phyloP scores from a whole-genome alignment of 1,139 yeast genomes.

The Pneumocystis wakefieldiae region DNA sequence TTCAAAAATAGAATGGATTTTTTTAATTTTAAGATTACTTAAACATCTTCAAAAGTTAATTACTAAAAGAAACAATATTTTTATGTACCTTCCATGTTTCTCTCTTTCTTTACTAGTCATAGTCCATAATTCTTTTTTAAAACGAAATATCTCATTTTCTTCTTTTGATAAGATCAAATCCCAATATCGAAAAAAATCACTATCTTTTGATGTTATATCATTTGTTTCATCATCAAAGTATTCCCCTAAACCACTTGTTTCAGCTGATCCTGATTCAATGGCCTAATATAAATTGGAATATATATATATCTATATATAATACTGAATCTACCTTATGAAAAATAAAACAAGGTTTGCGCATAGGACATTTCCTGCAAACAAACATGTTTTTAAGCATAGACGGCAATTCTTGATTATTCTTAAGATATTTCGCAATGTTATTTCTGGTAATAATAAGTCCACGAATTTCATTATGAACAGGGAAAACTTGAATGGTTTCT shows the following conservation, averaged over 20 bases:
- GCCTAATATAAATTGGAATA: constrained; percentile 6
- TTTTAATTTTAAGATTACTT: background rate
- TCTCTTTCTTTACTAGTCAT: constrained; percentile 49
- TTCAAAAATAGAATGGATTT: background rate
- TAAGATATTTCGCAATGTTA: constrained; percentile 44
- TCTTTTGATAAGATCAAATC: constrained; percentile 59
- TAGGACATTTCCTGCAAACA: constrained; percentile 55
- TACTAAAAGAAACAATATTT: constrained; percentile 1
- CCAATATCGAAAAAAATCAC: constrained; percentile 55
- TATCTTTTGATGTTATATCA: constrained; percentile 36
- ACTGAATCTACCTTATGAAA: constrained; percentile 34
- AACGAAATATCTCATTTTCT: constrained; percentile 41
- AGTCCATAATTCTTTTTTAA: constrained; percentile 56
- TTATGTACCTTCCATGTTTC: constrained; percentile 43
- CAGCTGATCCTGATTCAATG: constrained; percentile 41
- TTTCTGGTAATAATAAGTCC: constrained; percentile 63
- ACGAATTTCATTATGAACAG: constrained; percentile 35
- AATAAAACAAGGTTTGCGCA: constrained; percentile 51
- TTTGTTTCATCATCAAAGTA: constrained; percentile 35
- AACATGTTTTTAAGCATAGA: constrained; percentile 37
- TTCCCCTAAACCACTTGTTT: constrained; percentile 25
- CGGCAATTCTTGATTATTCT: constrained; percentile 37
- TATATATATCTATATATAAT: background rate
- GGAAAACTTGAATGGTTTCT: constrained; percentile 33
- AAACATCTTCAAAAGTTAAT: background rate